Base-by-base conservation (phyloP, 768 basidiomycete genomes). In the Gelatoporia subvermispora region DNA sequence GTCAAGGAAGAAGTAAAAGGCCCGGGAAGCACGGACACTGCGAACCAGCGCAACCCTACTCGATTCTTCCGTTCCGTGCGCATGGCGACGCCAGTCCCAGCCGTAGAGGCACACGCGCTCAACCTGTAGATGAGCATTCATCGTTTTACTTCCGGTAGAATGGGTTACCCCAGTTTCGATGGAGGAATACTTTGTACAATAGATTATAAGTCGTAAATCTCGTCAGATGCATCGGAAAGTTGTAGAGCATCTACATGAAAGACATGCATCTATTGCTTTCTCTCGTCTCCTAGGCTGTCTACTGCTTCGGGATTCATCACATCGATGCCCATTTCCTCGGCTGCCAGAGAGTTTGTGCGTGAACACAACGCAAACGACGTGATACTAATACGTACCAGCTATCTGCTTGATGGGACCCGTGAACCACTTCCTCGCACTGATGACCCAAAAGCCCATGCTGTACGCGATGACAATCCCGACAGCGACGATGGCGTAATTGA, bases 401-500 rank as follows among this genome's bases (percentile, higher is more conserved):
- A 85, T 84, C 61, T 84, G 84, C 63, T 75, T 78, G 15, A 85
- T 65, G 4, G 86, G 87, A 0, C 87, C 86, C 1, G 66, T 72
- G 60, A 87, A 90, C 82, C 83, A 86, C 57, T 76, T 82, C 43
- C 84, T 69, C 9, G 86, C 87, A 58, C 79, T 84, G 47, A 85
- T 16, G 3, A 84, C 39, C 87, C 87, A 89, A 58, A 82, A 82
- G 0, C 77, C 77, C n/a, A 84, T 59, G 47, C 79, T 75, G 62
- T 86, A 87, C 2, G 65, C 48, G 3, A 85, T 59, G 15, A 91
- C 83, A 53, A 88, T 85, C 0, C 82, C 85, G 20, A 88, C 84
- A 3, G 86, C 88, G 8, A 88, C 86, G 36, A 83, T 74, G 0
- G 86, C 65, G 59, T 88, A 91, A 61, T 88, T 89, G 51, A 89